Base-by-base conservation (phyloP, 2,329 filamentous ascomycete genomes). In the Cercospora zeae-maydis region DNA sequence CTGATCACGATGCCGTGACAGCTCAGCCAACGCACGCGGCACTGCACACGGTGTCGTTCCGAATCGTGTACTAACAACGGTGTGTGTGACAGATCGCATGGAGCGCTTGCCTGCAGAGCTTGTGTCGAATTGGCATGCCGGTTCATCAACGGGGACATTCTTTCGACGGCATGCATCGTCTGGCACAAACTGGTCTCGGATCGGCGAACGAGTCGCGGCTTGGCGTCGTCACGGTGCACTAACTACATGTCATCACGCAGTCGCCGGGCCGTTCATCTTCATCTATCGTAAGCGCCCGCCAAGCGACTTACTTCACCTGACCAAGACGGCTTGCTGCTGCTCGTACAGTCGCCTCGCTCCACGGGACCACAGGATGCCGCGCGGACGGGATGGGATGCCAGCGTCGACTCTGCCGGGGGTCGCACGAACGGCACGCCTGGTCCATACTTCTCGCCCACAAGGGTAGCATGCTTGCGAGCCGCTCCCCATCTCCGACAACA, bases 281-380 rank as follows among this genome's bases (percentile, higher is more conserved):
- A 47, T 58, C 36, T 58, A 58, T 58, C 55, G 55, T 37, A 58
- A 42, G 36, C 55, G 55, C 55, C 55, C 55, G 55, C 55, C 55
- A 47, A 58, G 55, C 37, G 27, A 14, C 33, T 5, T 47, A 37
- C 36, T 47, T 42, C 55, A 47, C 36, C 10, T 58, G 24, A 19
- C 21, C 55, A 47, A 47, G 55, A 58, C 36, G 33, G 53, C n/a
- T 19, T 45, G 24, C 24, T 27, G 39, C 19, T 21, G 21, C 34
- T 33, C 24, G 31, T 31, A 27, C 49, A 33, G n/a, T 13, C 14
- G 16, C 10, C n/a, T n/a, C n/a, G n/a, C n/a, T n/a, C n/a, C n/a
- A n/a, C n/a, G n/a, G n/a, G n/a, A n/a, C 11, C n/a, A 36, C 55
- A 58, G 47, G 37, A 14, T 36, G 54, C 34, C n/a, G 37, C 16